Base-by-base conservation (phyloP, 352 stramenopile species). In the Phytophthora litchii region DNA sequence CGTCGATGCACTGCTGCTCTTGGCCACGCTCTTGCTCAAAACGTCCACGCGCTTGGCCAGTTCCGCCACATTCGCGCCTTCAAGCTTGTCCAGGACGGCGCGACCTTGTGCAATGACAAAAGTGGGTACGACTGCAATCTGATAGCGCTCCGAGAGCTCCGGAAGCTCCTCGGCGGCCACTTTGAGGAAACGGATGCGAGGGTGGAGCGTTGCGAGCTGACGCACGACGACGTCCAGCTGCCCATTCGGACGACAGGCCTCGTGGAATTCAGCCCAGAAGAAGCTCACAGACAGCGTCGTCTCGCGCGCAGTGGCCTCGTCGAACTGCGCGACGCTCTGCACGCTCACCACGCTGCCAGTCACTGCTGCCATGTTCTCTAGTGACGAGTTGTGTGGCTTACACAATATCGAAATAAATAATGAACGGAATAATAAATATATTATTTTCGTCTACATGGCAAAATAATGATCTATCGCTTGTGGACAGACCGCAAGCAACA, bases 111-210 rank as follows among this genome's bases (percentile, higher is more conserved):
- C 55, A 27, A 99, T 82, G 31, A 99, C 70, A 47, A 99, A 97
- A 8, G 96, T 98, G 12, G 97, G 97, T 43, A 99, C 95, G 5
- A 97, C 83, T 0, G 86, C 85, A 43, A 99, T 92, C 59, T 88
- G 61, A 59, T 97, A 96, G 32, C 84, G 82, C 62, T 96, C 88
- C 60, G 83, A 92, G 47, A 95, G 74, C 53, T 92, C 87, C 3
- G 86, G 60, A 20, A 94, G 70, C 41, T 92, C 80, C 54, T 96
- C 88, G 25, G 88, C 89, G 38, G 91, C 85, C 16, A 95, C 74
- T 60, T 96, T 95, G 55, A 92, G 77, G 64, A 95, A 95, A 38
- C 80, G 80, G 53, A 95, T 83, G 56, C 86, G 86, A 21, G 86
- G 86, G 50, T 95, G 83, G 51, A 95, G 63, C 49, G 82, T 89